Percentiles rank a stretch among this genome's conserved stretches.
These are phyloP conservation scores for Trichosporon faecale DNA, from an alignment of 1,284 basidiomycete genomes.

Conservation along the genomic window DNA sequence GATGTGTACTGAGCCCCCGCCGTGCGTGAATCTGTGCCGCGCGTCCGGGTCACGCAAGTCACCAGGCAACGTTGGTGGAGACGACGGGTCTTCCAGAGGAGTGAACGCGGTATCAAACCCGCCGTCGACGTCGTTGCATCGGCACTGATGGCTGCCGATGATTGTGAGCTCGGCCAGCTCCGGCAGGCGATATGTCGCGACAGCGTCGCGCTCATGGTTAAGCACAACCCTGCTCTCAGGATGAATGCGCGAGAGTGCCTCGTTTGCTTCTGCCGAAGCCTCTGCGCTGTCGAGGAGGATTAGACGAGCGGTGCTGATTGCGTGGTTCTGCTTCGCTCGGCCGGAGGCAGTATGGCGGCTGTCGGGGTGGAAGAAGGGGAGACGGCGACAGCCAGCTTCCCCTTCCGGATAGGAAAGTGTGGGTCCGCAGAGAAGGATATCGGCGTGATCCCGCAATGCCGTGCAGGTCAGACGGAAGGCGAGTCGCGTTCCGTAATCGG, in stretches of 20 bases:
- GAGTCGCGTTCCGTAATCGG: not conserved
- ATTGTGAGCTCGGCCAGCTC: not conserved
- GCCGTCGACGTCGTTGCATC: not conserved
- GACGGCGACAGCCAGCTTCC: not conserved
- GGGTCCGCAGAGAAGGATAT: not conserved
- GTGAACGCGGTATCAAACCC: not conserved
- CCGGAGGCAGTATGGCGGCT: too few relatives aligned
- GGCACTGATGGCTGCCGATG: not conserved
- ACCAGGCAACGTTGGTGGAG: not conserved
- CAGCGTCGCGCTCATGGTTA: not conserved
- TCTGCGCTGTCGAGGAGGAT: not conserved
- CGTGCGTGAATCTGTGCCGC: not conserved
- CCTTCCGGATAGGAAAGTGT: not conserved
- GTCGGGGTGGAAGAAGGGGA: not conserved
- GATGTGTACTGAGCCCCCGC: not conserved
- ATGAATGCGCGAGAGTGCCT: not conserved
- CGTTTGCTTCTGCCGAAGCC: not conserved
- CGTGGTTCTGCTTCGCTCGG: not conserved
- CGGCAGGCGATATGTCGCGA: not conserved
- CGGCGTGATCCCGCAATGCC: not conserved
- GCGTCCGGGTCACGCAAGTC: not conserved
- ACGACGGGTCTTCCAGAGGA: not conserved
- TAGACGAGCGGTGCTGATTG: not conserved
- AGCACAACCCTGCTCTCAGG: not conserved
- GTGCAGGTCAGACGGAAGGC: not conserved